Conservation (phyloP, 1,284 basidiomycete genomes). For the Rugosomyces carneus region DNA sequence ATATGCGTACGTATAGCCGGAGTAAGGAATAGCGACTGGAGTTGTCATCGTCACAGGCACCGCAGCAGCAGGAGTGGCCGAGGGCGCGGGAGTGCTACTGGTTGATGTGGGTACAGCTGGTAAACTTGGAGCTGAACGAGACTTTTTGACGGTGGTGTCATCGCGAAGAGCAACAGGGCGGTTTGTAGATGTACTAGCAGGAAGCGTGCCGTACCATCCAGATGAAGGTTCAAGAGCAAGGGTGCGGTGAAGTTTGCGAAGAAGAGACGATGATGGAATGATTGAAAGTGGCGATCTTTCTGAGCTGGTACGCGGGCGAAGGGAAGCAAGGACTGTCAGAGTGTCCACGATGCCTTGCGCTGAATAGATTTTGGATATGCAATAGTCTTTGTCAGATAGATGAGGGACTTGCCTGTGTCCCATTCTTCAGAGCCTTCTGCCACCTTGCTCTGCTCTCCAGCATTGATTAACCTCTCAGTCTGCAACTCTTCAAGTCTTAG, state of each 20-base stretch:
- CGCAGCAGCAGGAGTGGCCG: slow-evolving; percentile 5
- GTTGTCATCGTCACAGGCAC: slow-evolving; percentile 11
- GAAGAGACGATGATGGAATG: slow-evolving; percentile 50
- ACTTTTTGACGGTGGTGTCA: slow-evolving; percentile 60
- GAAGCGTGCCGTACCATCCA: slow-evolving; percentile 73
- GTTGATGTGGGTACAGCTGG: slow-evolving; percentile 18
- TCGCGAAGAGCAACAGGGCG: slow-evolving; percentile 59
- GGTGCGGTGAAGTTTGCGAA: slow-evolving; percentile 64
- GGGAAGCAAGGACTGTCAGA: slow-evolving; percentile 56
- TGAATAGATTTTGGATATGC: slow-evolving; percentile 24
- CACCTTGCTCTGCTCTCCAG: slow-evolving; percentile 39
- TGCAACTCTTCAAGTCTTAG: slow-evolving; percentile 60
- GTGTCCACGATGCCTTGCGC: slow-evolving; percentile 71
- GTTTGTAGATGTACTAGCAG: slow-evolving; percentile 28
- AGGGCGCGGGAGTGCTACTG: background rate
- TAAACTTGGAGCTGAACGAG: slow-evolving; percentile 15
- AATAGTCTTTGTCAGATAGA: slow-evolving; percentile 9
- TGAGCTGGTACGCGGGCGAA: slow-evolving; percentile 55
- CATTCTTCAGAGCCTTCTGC: slow-evolving; percentile 71
- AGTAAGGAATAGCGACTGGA: slow-evolving; percentile 27
- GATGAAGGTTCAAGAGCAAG: slow-evolving; percentile 51
- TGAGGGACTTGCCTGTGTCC: slow-evolving; percentile 51
- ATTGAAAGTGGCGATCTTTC: slow-evolving; percentile 38
- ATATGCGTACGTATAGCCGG: slow-evolving; percentile 30
- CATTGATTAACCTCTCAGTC: slow-evolving; percentile 40